Percentiles rank a stretch among this genome's conserved stretches.
Conservation (phyloP, 331 rosid genomes). For the Acacia pycnantha region DNA sequence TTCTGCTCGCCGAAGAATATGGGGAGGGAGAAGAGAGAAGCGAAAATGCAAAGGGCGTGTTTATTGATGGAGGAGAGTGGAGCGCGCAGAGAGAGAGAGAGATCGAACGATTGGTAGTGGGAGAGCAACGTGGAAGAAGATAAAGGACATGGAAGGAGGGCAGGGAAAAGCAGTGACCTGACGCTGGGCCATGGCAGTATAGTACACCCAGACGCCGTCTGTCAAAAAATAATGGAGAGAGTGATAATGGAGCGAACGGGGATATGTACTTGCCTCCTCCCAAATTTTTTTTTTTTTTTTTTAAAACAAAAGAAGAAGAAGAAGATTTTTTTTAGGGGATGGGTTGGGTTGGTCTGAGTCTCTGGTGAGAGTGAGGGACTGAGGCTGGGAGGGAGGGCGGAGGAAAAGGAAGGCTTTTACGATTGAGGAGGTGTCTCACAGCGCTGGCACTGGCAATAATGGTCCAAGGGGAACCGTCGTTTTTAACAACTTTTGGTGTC, state of each 20-base stretch:
- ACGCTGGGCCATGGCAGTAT: slow-evolving; percentile 63
- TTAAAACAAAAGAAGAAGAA: no score
- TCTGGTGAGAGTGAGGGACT: background rate
- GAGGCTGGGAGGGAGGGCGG: background rate
- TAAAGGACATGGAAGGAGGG: slow-evolving; percentile 29
- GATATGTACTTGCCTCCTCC: background rate
- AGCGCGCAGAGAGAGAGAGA: background rate
- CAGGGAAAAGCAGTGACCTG: slow-evolving; percentile 50
- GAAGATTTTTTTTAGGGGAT: background rate
- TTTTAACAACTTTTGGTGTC: slow-evolving; percentile 15
- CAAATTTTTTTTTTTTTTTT: no score
- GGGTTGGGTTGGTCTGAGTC: background rate
- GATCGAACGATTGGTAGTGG: slow-evolving; percentile 12
- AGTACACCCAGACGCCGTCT: slow-evolving; percentile 29
- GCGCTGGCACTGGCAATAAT: background rate
- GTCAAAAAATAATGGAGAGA: slow-evolving; percentile 14
- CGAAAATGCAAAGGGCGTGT: background rate
- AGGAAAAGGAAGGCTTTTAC: background rate
- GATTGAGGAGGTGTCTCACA: background rate
- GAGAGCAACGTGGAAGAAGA: slow-evolving; percentile 28
- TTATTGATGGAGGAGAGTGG: background rate
- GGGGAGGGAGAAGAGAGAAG: background rate
- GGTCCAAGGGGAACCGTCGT: slow-evolving; percentile 14
- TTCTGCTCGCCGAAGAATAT: background rate
- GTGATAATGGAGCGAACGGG: slow-evolving; percentile 7